Conservation (phyloP, 2,329 filamentous ascomycete genomes). For the Sclerotinia borealis region DNA sequence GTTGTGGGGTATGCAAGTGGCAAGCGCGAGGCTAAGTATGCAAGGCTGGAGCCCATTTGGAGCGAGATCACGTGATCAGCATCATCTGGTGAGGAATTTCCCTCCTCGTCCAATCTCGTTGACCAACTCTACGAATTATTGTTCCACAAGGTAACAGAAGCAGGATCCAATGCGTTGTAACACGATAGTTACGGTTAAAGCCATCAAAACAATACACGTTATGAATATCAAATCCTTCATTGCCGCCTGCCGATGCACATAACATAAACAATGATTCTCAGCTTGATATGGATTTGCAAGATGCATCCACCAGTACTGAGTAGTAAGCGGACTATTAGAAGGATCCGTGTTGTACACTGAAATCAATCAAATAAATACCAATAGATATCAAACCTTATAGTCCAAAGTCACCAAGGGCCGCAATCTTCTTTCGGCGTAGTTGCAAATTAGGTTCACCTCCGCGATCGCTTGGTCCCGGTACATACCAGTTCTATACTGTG, state of each 20-base stretch:
- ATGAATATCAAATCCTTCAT: background rate
- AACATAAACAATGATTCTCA: background rate
- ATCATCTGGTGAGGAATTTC: background rate
- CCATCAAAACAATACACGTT: background rate
- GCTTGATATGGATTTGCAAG: background rate
- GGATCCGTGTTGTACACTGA: background rate
- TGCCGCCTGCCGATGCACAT: background rate
- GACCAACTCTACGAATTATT: background rate
- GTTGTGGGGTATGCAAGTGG: background rate
- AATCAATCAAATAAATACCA: background rate
- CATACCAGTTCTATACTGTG: background rate
- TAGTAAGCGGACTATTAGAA: background rate
- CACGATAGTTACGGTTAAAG: background rate
- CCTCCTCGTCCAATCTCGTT: background rate
- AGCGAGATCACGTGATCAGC: background rate
- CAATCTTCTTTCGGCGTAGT: background rate
- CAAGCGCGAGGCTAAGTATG: background rate
- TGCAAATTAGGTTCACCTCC: background rate
- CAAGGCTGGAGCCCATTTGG: too few species aligned
- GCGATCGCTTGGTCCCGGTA: conserved; percentile 3
- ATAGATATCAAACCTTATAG: background rate
- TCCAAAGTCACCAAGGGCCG: background rate
- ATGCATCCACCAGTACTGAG: background rate
- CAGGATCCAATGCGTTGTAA: background rate
- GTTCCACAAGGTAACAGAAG: background rate